phyloP scores from a whole-genome alignment of 2,329 filamentous ascomycete species.

The Paracorniculantispora psalliotae region DNA sequence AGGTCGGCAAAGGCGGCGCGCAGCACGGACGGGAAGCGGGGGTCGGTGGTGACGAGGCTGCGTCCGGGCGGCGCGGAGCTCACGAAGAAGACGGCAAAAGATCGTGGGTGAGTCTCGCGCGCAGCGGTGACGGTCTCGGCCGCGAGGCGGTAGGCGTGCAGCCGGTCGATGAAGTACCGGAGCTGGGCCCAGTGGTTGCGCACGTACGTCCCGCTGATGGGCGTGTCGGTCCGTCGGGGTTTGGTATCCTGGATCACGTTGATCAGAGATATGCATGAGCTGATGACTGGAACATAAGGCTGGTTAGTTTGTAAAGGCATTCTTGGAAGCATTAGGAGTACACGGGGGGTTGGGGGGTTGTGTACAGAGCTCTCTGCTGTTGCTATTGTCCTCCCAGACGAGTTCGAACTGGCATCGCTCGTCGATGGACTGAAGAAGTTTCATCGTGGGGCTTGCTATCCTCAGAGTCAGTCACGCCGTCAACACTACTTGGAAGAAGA shows the following conservation, averaged over 20 bases:
- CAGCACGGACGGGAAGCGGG: too few relatives aligned
- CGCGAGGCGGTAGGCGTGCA: constrained; percentile 22
- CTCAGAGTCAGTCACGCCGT: too few relatives aligned
- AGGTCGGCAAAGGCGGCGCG: not conserved
- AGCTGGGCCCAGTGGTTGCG: constrained; percentile 15
- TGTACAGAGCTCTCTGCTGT: not conserved
- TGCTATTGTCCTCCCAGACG: not conserved
- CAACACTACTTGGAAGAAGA: too few relatives aligned
- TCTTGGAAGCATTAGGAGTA: too few relatives aligned
- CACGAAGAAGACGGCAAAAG: constrained; percentile 15
- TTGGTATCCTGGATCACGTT: not conserved
- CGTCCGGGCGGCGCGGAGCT: not conserved
- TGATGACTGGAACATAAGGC: not conserved
- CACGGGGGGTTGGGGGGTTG: too few relatives aligned
- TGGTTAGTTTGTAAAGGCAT: too few relatives aligned
- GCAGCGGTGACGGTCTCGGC: constrained; percentile 15
- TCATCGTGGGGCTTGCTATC: not conserved
- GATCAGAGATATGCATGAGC: not conserved
- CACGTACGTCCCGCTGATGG: constrained; percentile 15
- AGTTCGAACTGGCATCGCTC: not conserved
- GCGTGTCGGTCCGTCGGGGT: not conserved
- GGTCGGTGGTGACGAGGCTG: not conserved
- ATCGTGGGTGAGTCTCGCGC: constrained; percentile 16
- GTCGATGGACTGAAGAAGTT: not conserved
- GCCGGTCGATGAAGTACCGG: constrained; percentile 21